Evolutionary conservation across 441 rosid genomes (phyloP).

Genomic region (Corymbia citriodora): DNA sequence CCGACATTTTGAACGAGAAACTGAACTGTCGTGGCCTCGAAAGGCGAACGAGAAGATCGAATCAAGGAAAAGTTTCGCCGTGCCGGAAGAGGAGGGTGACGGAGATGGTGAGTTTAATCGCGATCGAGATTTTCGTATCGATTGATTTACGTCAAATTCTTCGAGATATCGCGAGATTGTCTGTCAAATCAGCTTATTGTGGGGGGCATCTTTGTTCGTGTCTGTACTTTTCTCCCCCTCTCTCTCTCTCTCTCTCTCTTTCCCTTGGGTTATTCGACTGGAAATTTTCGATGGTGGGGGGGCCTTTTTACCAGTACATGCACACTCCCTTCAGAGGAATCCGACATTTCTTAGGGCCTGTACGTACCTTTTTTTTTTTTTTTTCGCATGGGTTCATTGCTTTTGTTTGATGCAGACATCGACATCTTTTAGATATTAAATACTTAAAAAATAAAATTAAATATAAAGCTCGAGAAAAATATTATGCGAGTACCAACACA

Average conservation of each 20-base stretch:
- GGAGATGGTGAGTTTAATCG: background rate
- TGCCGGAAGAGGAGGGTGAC: background rate
- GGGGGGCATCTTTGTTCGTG: background rate
- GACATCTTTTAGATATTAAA: no score
- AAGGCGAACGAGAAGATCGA: background rate
- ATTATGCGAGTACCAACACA: no score
- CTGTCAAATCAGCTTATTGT: background rate
- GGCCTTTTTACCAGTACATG: background rate
- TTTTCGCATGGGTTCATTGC: background rate
- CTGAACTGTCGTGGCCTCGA: background rate
- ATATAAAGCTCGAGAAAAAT: no score
- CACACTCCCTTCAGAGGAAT: background rate
- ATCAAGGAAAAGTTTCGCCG: background rate
- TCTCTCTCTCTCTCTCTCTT: background rate
- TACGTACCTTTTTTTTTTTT: background rate
- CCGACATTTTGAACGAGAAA: background rate
- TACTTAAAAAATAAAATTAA: no score
- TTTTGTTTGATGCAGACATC: no score
- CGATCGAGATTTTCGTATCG: background rate
- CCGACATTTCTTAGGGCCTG: background rate
- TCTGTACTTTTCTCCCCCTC: background rate
- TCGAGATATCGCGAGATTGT: background rate
- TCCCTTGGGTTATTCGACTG: background rate
- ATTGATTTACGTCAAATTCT: background rate
- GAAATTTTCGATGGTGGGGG: background rate